phyloP scores from a whole-genome alignment of 441 rosid species.

The Jatropha podagrica region DNA sequence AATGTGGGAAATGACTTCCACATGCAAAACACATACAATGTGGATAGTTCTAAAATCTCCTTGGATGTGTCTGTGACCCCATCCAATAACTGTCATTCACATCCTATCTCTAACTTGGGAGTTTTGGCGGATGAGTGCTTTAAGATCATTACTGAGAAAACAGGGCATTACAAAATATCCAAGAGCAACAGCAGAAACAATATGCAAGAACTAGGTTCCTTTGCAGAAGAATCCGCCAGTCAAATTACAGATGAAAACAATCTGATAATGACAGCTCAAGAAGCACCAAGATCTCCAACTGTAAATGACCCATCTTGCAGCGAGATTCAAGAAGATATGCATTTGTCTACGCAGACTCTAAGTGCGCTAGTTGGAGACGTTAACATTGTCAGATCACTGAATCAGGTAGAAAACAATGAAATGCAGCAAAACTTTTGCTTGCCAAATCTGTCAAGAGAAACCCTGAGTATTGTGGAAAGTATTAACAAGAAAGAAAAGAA shows the following conservation, averaged over 20 bases:
- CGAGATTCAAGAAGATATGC: slow-evolving; percentile 32
- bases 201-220: slow-evolving; percentile 29
- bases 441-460: slow-evolving; percentile 31
- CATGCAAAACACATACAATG: slow-evolving; percentile 26
- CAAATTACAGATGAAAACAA: slow-evolving; percentile 30
- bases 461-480: slow-evolving; percentile 44
- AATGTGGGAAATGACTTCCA: slow-evolving; percentile 20
- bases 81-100: slow-evolving; percentile 35
- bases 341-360: slow-evolving; percentile 26
- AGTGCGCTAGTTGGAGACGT: slow-evolving; percentile 27
- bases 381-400: slow-evolving; percentile 23
- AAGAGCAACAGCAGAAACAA: slow-evolving; percentile 25
- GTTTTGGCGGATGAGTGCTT: slow-evolving; percentile 32
- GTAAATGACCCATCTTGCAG: slow-evolving; percentile 34
- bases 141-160: slow-evolving; percentile 29
- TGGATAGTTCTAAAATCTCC: slow-evolving; percentile 34
- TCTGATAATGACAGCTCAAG: slow-evolving; percentile 22
- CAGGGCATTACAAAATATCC: slow-evolving; percentile 30
- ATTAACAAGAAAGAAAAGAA: slow-evolving; percentile 32
- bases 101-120: slow-evolving; percentile 26
- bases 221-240: slow-evolving; percentile 29
- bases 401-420: slow-evolving; percentile 32
- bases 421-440: slow-evolving; percentile 23
- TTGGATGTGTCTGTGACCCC: slow-evolving; percentile 24
- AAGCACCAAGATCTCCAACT: slow-evolving; percentile 32